Base-by-base conservation (phyloP, 2,329 filamentous ascomycete species). In the Colletotrichum australisinense region DNA sequence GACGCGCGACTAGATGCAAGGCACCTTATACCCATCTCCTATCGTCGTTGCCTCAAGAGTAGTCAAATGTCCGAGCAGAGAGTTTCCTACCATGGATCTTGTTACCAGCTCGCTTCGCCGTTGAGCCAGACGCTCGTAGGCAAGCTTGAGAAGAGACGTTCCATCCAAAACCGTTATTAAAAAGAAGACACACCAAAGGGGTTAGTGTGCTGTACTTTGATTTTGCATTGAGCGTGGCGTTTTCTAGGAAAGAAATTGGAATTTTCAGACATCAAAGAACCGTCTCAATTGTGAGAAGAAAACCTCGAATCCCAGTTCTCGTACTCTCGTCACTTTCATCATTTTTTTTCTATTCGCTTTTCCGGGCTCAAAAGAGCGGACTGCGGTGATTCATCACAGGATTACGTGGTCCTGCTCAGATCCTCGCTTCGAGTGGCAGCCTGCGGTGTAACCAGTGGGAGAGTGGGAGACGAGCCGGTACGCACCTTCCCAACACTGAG, bases 211-310 rank as follows among this genome's bases (percentile, higher is more conserved):
- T 70, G 68, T 65, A 56, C n/a, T 46, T 65, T 58, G 42, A 60
- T 56, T 56, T 63, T 73, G 70, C 70, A 73, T 73, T 73, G 60
- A 73, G 70, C 70, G 70, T 70, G 70, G 70, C 67, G 67, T 73
- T 73, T 63, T 69, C 66, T 73, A 65, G 67, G 67, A 46, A 73
- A 64, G 53, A 65, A 38, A 28, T 49, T 49, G 42, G 42, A 56
- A 49, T 24, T 55, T 53, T 70, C 55, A 73, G 16, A 70, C 42
- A 35, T 42, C 58, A 55, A 59, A 65, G 26, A 35, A 30, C n/a
- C 22, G 12, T 38, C 56, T 14, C 46, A 22, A 49, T 35, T 11
- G 56, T 70, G 53, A 60, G 63, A 55, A 19, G 32, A 19, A 24
- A 55, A 58, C 11, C 5, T 12, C 7, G 32, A 19, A 42, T 16